phyloP scores from a whole-genome alignment of 192 early-diverging fungal species.

The Coemansia sp. region DNA sequence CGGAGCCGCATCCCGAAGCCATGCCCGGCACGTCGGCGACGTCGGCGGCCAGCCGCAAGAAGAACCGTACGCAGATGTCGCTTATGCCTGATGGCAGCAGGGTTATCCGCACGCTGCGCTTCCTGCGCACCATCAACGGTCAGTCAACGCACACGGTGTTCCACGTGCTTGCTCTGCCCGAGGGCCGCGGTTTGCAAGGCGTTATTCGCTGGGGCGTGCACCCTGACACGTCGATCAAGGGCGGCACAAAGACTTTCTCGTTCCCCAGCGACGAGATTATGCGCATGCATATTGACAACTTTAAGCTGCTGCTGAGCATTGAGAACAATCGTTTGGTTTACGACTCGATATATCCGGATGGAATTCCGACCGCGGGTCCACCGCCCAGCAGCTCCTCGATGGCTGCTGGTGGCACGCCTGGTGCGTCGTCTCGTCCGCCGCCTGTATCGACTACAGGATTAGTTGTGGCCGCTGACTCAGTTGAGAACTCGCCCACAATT shows the following conservation, averaged over 20 bases:
- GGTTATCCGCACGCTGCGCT: slow-evolving; percentile 69
- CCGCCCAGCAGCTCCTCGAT: slow-evolving; percentile 6
- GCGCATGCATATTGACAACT: slow-evolving; percentile 53
- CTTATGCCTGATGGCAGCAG: slow-evolving; percentile 58
- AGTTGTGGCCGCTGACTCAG: background rate
- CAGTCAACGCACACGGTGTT: slow-evolving; percentile 63
- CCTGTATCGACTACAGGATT: slow-evolving; percentile 8
- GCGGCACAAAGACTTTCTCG: slow-evolving; percentile 60
- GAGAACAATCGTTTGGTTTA: slow-evolving; percentile 52
- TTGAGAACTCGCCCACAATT: slow-evolving; percentile 8
- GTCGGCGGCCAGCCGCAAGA: slow-evolving; percentile 38
- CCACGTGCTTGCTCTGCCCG: slow-evolving; percentile 57
- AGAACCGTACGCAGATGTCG: slow-evolving; percentile 38
- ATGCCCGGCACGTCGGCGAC: slow-evolving; percentile 8
- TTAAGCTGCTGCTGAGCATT: slow-evolving; percentile 44
- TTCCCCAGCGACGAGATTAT: slow-evolving; percentile 46
- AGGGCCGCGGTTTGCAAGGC: slow-evolving; percentile 54
- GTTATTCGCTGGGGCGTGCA: slow-evolving; percentile 67
- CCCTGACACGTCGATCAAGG: slow-evolving; percentile 62
- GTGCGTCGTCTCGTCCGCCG: background rate
- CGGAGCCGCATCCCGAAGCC: slow-evolving; percentile 47
- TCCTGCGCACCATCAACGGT: slow-evolving; percentile 51
- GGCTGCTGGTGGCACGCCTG: slow-evolving; percentile 1
- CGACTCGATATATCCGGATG: slow-evolving; percentile 41
- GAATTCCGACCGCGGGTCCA: slow-evolving; percentile 41